Conservation (phyloP, 2,329 filamentous ascomycete species). For the Diaporthe amygdali region DNA sequence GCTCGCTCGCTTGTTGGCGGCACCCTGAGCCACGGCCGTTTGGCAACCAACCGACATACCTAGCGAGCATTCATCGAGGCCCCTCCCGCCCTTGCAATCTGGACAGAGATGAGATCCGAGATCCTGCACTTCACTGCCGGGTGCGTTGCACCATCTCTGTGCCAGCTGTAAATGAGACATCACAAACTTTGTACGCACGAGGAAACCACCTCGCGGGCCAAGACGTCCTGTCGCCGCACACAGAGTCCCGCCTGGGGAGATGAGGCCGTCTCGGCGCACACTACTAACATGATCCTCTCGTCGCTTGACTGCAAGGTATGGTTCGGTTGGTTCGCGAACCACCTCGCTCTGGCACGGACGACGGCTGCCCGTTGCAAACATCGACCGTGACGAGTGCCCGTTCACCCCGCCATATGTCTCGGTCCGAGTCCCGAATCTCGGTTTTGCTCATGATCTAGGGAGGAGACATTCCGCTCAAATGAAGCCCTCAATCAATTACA, state of each 20-base stretch:
- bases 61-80: neutral
- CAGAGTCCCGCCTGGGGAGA: neutral
- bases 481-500: neutral
- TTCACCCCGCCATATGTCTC: neutral
- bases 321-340: neutral
- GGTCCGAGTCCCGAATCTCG: slow-evolving; percentile 8
- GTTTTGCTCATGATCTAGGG: neutral
- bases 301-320: neutral
- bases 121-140: neutral
- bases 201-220: neutral
- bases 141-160: neutral
- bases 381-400: neutral
- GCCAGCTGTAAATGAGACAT: neutral
- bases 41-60: neutral
- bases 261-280: neutral
- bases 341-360: neutral
- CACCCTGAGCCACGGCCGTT: neutral
- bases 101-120: neutral
- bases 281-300: neutral
- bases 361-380: neutral
- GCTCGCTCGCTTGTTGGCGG: neutral
- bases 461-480: neutral
- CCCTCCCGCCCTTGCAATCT: neutral
- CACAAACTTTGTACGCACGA: slow-evolving; percentile 6
- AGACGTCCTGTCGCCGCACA: neutral